phyloP scores from a whole-genome alignment of 2,329 filamentous ascomycete species.

The Botryotinia globosa region DNA sequence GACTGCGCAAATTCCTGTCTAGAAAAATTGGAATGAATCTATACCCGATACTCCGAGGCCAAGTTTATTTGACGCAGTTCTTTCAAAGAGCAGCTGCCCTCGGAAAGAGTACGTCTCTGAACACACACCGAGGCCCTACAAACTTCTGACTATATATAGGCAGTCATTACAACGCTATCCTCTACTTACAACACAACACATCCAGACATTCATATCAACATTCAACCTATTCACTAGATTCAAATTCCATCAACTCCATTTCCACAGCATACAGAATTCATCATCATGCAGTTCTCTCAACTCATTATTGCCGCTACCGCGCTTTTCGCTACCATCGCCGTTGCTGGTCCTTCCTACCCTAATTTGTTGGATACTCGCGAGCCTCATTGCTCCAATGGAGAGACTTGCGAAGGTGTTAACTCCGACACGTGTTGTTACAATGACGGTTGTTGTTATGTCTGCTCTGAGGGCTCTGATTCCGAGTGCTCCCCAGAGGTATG shows the following conservation, averaged over 20 bases:
- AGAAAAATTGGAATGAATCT: neutral
- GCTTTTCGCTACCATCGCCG: neutral
- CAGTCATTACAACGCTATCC: neutral
- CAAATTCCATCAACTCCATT: neutral
- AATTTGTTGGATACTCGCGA: neutral
- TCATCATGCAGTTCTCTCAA: neutral
- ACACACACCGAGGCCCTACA: neutral
- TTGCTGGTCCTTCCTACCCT: neutral
- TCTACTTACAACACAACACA: neutral
- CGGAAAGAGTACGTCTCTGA: neutral
- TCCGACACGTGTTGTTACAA: neutral
- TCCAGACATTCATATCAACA: neutral
- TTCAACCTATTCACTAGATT: neutral
- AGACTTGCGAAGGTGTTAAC: neutral
- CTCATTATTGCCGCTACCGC: neutral
- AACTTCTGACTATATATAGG: neutral
- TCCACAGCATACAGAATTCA: neutral
- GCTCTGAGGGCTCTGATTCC: neutral
- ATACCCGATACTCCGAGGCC: neutral
- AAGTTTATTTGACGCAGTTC: neutral
- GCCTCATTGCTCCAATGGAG: neutral
- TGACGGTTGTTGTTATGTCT: neutral
- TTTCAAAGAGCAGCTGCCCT: neutral
- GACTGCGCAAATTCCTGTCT: neutral
- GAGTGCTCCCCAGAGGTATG: neutral